A percentile compares a stretch with the other conserved stretches of the same genome.
These are phyloP conservation scores for Patellaria atrata DNA, from an alignment of 495 filamentous ascomycete genomes.

Conservation along the genomic window DNA sequence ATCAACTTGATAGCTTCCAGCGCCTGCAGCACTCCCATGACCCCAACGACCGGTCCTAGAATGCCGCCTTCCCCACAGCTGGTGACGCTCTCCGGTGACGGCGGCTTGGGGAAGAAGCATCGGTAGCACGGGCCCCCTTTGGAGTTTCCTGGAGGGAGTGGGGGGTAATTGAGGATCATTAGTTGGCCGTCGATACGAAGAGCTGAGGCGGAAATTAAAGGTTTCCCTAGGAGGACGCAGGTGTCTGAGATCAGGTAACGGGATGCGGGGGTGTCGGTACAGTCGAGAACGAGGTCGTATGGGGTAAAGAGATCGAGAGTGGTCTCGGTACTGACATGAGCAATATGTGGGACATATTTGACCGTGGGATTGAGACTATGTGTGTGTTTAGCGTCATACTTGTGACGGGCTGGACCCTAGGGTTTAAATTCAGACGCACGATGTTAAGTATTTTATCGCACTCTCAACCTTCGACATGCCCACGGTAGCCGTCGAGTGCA, in stretches of 20 bases:
- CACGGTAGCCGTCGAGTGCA: conserved; percentile 55
- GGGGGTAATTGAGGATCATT: conserved; percentile 62
- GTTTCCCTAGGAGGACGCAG: conserved; percentile 62
- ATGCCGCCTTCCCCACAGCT: conserved; percentile 88
- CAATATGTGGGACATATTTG: conserved; percentile 43
- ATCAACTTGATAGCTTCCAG: conserved; percentile 80
- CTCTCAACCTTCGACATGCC: conserved; percentile 74
- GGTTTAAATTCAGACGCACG: conserved; percentile 32
- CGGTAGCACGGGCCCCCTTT: conserved; percentile 72
- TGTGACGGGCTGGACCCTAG: not conserved
- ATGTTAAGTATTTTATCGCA: conserved; percentile 49
- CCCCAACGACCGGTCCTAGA: conserved; percentile 79
- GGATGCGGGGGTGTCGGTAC: conserved; percentile 80
- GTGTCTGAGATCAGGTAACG: conserved; percentile 89
- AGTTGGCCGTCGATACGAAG: conserved; percentile 79
- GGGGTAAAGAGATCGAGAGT: conserved; percentile 45
- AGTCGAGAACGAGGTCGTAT: conserved; percentile 85
- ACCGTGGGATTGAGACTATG: conserved; percentile 54
- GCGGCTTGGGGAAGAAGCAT: conserved; percentile 80
- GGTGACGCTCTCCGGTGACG: conserved; percentile 59
- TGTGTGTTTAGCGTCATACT: not conserved
- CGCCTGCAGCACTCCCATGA: conserved; percentile 88
- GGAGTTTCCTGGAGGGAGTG: conserved; percentile 34
- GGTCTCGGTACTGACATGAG: conserved; percentile 47
- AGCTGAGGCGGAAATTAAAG: conserved; percentile 78